Conservation (phyloP, 2,329 filamentous ascomycete species). For the Claviceps sp. region DNA sequence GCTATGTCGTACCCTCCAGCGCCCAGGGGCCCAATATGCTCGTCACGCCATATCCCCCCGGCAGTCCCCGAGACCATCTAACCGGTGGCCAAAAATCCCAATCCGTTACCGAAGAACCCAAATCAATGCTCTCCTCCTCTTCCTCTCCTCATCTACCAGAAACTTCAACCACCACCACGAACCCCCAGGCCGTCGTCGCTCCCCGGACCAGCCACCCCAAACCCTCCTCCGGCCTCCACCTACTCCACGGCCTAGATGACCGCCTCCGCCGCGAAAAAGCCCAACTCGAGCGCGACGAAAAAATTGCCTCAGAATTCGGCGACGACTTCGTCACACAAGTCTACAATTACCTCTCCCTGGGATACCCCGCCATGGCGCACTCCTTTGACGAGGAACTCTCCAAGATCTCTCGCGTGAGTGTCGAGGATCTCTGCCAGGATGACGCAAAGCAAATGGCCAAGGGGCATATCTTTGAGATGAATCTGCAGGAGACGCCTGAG, state of each 20-base stretch:
- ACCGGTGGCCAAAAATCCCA: constrained; percentile 27
- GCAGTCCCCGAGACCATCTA: constrained; percentile 23
- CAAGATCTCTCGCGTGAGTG: constrained; percentile 59
- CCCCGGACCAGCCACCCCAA: constrained; percentile 22
- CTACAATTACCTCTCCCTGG: constrained; percentile 90
- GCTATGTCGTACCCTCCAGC: constrained; percentile 27
- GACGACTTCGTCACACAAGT: constrained; percentile 87
- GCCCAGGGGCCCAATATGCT: constrained; percentile 35
- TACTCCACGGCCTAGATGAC: constrained; percentile 39
- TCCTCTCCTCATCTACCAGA: constrained; percentile 8
- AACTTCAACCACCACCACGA: constrained; percentile 3
- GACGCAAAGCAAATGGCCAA: constrained; percentile 49
- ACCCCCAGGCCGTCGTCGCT: constrained; percentile 12
- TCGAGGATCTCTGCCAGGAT: constrained; percentile 57
- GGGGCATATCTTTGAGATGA: constrained; percentile 58
- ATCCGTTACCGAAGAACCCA: constrained; percentile 28
- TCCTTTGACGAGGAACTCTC: constrained; percentile 75
- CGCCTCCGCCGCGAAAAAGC: constrained; percentile 36
- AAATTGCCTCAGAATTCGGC: constrained; percentile 54
- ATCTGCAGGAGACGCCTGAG: constrained; percentile 26
- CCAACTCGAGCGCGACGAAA: constrained; percentile 36
- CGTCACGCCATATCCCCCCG: constrained; percentile 32
- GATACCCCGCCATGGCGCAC: constrained; percentile 75
- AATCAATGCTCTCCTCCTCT: constrained; percentile 13
- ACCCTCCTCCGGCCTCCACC: constrained; percentile 24